These are phyloP conservation scores for Rhytidiadelphus loreus DNA, from an alignment of 225 moss, liverwort and hornwort species.

Conservation along the genomic window DNA sequence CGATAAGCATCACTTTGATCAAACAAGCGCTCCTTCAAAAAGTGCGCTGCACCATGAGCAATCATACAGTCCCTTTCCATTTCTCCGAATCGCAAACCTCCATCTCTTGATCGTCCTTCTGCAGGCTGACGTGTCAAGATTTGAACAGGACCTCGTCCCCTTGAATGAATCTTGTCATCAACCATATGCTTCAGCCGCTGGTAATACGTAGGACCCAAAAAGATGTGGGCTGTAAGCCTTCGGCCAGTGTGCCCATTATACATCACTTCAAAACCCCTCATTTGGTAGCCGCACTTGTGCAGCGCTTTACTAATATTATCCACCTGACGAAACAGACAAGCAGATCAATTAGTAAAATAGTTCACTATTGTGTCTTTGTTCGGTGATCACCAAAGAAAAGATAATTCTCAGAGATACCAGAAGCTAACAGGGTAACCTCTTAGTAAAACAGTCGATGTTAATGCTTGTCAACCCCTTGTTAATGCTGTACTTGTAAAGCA, in stretches of 20 bases:
- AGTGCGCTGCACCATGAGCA: constrained; percentile 98
- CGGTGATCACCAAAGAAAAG: not conserved
- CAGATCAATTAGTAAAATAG: not conserved
- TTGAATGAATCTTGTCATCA: constrained; percentile 96
- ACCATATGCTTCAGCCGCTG: constrained; percentile 99
- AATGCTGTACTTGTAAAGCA: not conserved
- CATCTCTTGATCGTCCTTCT: constrained; percentile 96
- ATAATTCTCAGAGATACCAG: not conserved
- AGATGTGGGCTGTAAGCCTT: constrained; percentile 83
- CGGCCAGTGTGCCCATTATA: constrained; percentile 99
- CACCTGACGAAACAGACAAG: constrained; percentile 29
- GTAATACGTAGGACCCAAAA: constrained; percentile 96
- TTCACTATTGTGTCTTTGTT: not conserved
- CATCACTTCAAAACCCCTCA: constrained; percentile 99
- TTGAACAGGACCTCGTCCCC: constrained; percentile 97
- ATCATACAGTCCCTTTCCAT: constrained; percentile 99
- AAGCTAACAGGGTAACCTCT: not conserved
- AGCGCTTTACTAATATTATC: constrained; percentile 98
- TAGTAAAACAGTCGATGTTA: not conserved
- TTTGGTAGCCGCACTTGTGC: constrained; percentile 98
- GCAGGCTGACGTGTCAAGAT: constrained; percentile 98
- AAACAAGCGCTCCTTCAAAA: constrained; percentile 95
- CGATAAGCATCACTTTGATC: constrained; percentile 99
- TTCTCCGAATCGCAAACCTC: constrained; percentile 97
- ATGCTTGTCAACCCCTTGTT: not conserved